These are phyloP conservation scores for Pseudotsuga menziesii DNA, from an alignment of 75 land plant species.

Conservation along the genomic window DNA sequence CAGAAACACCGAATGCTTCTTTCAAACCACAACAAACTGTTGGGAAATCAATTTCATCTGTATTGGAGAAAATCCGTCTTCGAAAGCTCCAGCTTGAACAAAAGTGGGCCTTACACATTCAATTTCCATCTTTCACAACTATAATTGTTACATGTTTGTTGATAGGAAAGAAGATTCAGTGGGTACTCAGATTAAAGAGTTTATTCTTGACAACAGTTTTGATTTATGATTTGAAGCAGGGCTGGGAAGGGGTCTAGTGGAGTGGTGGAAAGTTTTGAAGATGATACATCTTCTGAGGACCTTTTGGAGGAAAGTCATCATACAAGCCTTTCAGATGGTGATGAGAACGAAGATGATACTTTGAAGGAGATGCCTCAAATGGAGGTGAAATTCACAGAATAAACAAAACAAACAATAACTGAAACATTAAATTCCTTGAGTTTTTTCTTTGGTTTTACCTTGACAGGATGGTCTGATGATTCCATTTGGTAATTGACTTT, in stretches of 20 bases:
- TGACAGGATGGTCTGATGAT: neutral
- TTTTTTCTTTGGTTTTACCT: neutral
- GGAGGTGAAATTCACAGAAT: neutral
- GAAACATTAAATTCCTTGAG: too few relatives aligned
- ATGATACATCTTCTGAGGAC: constrained; percentile 7
- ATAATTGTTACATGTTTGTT: neutral
- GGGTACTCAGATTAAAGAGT: neutral
- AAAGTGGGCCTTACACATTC: constrained; percentile 14
- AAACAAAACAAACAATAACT: neutral
- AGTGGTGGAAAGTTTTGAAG: neutral
- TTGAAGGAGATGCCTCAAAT: neutral
- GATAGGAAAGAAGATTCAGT: neutral
- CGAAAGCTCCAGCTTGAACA: constrained; percentile 57
- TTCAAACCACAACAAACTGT: constrained; percentile 46
- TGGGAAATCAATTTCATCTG: constrained; percentile 73
- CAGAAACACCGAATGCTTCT: constrained; percentile 71
- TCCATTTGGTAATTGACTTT: neutral
- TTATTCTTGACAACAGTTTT: neutral
- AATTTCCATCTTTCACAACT: neutral
- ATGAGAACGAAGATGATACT: neutral
- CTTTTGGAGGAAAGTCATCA: neutral
- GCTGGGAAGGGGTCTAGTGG: neutral
- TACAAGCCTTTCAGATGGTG: neutral
- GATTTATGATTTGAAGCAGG: constrained; percentile 2
- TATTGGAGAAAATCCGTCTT: constrained; percentile 76